These are phyloP conservation scores for Aspergillus asperescens DNA, from an alignment of 495 filamentous ascomycete genomes.

Conservation along the genomic window DNA sequence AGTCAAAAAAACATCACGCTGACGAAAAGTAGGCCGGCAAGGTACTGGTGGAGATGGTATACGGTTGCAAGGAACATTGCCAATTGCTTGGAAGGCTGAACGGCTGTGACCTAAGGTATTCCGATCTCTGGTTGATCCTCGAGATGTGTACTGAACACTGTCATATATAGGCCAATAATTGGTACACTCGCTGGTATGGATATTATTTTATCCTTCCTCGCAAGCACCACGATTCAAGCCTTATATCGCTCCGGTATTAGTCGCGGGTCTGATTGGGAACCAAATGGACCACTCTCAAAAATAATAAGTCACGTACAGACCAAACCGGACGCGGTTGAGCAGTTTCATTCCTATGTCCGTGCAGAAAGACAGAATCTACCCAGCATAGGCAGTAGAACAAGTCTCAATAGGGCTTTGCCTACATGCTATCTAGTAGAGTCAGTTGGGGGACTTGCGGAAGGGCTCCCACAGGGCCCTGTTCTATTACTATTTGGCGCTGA, in stretches of 20 bases:
- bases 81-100: not conserved
- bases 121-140: not conserved
- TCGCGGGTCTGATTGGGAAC: not conserved
- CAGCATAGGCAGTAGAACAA: not conserved
- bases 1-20: not conserved
- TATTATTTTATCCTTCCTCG: conserved; percentile 1
- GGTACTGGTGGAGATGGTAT: conserved; percentile 11
- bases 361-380: not conserved
- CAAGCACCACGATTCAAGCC: conserved; percentile 1
- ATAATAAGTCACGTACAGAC: conserved; percentile 1
- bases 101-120: conserved; percentile 2
- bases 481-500: not conserved
- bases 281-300: conserved; percentile 1
- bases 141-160: not conserved
- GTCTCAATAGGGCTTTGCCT: not conserved
- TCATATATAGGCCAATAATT: not conserved
- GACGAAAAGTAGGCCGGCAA: conserved; percentile 17
- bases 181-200: not conserved
- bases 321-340: not conserved
- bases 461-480: conserved; percentile 3
- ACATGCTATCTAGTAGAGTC: conserved; percentile 1
- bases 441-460: not conserved
- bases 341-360: conserved; percentile 2
- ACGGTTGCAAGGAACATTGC: not conserved
- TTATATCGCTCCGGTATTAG: not conserved